These are phyloP conservation scores for Pestalotiopsis sp. DNA, from an alignment of 2,329 filamentous ascomycete genomes.

Conservation along the genomic window DNA sequence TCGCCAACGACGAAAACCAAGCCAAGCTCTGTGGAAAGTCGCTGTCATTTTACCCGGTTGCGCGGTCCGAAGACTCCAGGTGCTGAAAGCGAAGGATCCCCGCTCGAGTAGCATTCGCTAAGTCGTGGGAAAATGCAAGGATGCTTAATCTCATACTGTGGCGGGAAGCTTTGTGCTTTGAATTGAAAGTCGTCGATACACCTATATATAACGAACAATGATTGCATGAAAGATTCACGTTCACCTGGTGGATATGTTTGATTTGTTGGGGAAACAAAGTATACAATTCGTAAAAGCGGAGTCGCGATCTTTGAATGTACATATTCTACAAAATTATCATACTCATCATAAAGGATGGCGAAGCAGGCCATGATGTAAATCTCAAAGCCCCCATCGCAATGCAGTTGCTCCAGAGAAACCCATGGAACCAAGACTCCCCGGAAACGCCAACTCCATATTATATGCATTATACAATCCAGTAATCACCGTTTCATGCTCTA, in stretches of 20 bases:
- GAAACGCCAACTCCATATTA: constrained; percentile 13
- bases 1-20: not conserved
- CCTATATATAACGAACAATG: too few species aligned
- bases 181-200: not conserved
- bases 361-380: not conserved
- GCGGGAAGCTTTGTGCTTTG: not conserved
- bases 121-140: constrained; percentile 9
- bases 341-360: constrained; percentile 2
- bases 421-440: not conserved
- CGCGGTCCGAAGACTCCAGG: constrained; percentile 7
- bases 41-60: constrained; percentile 9
- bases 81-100: not conserved
- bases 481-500: not conserved
- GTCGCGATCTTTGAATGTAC: constrained; percentile 1
- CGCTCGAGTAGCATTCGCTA: constrained; percentile 1
- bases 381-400: not conserved
- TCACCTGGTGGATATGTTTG: not conserved
- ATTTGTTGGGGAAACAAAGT: not conserved
- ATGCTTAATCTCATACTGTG: not conserved
- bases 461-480: not conserved
- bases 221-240: not conserved
- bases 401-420: not conserved
- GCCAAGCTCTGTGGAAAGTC: not conserved
- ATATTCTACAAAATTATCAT: constrained; percentile 10
- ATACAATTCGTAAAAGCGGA: constrained; percentile 1